Conservation (phyloP, 2,329 filamentous ascomycete species). For the Paraconiothyrium brasiliense region DNA sequence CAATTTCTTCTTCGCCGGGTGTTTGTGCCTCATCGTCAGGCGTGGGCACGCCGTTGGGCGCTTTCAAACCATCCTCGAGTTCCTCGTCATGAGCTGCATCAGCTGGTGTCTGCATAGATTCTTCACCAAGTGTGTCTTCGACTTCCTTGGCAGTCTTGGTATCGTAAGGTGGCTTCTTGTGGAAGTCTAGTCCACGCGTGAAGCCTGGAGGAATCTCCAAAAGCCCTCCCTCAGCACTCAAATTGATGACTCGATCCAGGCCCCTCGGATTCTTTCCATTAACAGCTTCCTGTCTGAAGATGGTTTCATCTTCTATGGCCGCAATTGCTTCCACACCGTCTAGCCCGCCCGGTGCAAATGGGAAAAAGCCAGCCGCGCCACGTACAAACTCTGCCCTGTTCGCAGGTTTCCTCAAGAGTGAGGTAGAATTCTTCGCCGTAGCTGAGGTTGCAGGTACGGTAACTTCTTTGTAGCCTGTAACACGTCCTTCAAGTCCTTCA, state of each 20-base stretch:
- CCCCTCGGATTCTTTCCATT: constrained; percentile 56
- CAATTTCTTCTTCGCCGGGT: constrained; percentile 71
- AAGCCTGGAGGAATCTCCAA: constrained; percentile 86
- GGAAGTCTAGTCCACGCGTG: constrained; percentile 77
- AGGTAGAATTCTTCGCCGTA: constrained; percentile 95
- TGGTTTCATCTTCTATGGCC: constrained; percentile 79
- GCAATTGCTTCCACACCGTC: constrained; percentile 87
- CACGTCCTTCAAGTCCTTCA: constrained; percentile 89
- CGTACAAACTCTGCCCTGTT: constrained; percentile 89
- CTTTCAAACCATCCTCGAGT: constrained; percentile 34
- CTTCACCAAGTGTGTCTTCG: constrained; percentile 68
- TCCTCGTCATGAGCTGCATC: constrained; percentile 38
- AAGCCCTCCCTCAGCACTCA: constrained; percentile 78
- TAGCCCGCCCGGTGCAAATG: constrained; percentile 89
- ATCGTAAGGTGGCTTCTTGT: constrained; percentile 65
- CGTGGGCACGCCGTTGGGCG: constrained; percentile 36
- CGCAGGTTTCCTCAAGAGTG: constrained; percentile 84
- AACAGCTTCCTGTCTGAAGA: constrained; percentile 60
- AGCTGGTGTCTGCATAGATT: constrained; percentile 45
- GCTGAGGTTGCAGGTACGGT: constrained; percentile 89
- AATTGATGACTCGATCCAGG: constrained; percentile 86
- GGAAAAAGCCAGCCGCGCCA: constrained; percentile 91
- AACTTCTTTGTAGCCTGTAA: constrained; percentile 93
- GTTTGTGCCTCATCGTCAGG: constrained; percentile 57
- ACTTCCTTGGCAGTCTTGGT: constrained; percentile 74